Evolutionary conservation across 2,329 filamentous ascomycete species (phyloP).

Genomic region (Aspergillus sp.): DNA sequence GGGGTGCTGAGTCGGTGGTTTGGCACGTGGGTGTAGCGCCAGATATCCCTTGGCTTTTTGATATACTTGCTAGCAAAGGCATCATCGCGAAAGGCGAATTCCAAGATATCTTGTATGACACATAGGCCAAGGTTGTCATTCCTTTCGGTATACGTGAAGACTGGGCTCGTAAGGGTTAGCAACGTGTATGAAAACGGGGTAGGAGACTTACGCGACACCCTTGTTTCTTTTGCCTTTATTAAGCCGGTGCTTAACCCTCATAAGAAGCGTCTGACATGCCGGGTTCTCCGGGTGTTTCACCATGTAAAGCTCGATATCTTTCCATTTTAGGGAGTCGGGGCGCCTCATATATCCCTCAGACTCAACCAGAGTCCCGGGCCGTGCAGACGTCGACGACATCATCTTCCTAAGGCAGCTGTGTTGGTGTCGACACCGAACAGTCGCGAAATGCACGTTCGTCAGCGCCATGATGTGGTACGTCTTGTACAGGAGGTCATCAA

Average conservation of each 20-base stretch:
- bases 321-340: constrained; percentile 19
- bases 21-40: constrained; percentile 18
- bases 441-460: constrained; percentile 13
- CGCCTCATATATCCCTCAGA: constrained; percentile 14
- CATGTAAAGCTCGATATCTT: constrained; percentile 24
- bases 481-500: constrained; percentile 6
- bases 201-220: constrained; percentile 16
- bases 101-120: constrained; percentile 22
- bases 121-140: constrained; percentile 19
- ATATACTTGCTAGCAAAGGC: constrained; percentile 20
- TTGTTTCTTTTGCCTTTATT: constrained; percentile 23
- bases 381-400: constrained; percentile 16
- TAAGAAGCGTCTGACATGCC: constrained; percentile 17
- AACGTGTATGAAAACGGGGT: neutral
- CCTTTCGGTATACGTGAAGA: constrained; percentile 17
- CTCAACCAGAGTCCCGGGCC: constrained; percentile 17
- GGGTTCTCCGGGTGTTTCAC: constrained; percentile 21
- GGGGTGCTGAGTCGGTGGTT: constrained; percentile 20
- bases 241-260: constrained; percentile 16
- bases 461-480: constrained; percentile 17
- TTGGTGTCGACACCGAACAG: constrained; percentile 13
- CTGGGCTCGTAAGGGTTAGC: constrained; percentile 14
- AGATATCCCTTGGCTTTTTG: constrained; percentile 19
- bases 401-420: constrained; percentile 20
- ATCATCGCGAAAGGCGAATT: constrained; percentile 23